A percentile compares a stretch with the other conserved stretches of the same genome.
Conservation (phyloP, 257 asterid genomes). For the Salvia rosmarinus region DNA sequence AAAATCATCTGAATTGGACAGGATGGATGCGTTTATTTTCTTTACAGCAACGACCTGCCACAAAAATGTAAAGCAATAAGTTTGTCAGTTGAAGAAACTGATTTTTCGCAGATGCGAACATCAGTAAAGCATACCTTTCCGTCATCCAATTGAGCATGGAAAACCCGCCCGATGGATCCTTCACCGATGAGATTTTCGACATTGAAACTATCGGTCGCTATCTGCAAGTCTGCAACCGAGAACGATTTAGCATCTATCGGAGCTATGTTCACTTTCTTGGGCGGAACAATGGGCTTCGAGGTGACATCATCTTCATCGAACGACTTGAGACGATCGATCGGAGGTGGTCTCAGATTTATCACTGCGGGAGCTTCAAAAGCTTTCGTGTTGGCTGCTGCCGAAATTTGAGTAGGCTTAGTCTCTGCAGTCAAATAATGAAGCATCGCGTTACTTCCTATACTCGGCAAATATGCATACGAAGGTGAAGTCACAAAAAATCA, state of each 20-base stretch:
- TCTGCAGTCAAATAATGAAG: conserved; percentile 48
- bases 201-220: conserved; percentile 88
- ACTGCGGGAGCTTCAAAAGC: conserved; percentile 63
- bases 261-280: conserved; percentile 61
- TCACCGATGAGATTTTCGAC: conserved; percentile 82
- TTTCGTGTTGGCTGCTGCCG: conserved; percentile 50
- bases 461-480: background rate
- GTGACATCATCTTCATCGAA: conserved; percentile 75
- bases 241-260: conserved; percentile 65
- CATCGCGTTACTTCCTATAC: background rate
- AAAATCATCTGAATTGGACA: conserved; percentile 68
- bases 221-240: conserved; percentile 89
- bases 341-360: conserved; percentile 81
- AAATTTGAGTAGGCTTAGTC: conserved; percentile 56
- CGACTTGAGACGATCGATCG: conserved; percentile 73
- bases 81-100: background rate
- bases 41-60: conserved; percentile 90
- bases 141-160: conserved; percentile 75
- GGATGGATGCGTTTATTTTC: conserved; percentile 73
- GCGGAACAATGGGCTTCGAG: conserved; percentile 60
- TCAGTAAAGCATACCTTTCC: conserved; percentile 60
- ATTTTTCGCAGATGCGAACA: background rate
- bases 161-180: conserved; percentile 89
- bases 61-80: conserved; percentile 8
- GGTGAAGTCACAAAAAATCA: conserved; percentile 26